phyloP scores from a whole-genome alignment of 1,139 yeast genomes.

The Pichia sp. region DNA sequence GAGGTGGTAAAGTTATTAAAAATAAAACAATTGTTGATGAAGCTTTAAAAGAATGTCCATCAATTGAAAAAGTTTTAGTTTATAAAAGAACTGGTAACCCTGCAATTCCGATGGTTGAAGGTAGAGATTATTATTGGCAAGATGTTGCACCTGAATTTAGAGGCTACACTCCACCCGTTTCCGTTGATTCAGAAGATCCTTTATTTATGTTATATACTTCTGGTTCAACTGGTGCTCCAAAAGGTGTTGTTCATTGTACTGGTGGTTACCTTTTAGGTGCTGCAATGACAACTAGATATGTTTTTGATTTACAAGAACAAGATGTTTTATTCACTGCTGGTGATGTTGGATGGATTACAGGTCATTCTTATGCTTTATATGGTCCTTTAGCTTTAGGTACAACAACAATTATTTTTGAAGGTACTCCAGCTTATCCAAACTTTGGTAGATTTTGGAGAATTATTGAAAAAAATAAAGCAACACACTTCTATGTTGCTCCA shows the following conservation, averaged over 20 bases:
- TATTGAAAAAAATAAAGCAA: conserved; percentile 85
- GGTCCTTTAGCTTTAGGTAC: conserved; percentile 90
- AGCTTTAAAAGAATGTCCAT: conserved; percentile 72
- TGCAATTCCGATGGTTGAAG: conserved; percentile 60
- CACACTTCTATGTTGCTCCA: conserved; percentile 98
- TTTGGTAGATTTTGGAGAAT: conserved; percentile 97
- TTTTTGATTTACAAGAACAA: conserved; percentile 84
- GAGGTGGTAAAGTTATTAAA: conserved; percentile 91
- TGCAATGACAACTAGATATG: conserved; percentile 87
- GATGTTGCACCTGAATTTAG: conserved; percentile 76
- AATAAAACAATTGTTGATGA: conserved; percentile 94
- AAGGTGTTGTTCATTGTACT: conserved; percentile 94
- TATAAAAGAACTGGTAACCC: conserved; percentile 78
- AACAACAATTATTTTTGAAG: conserved; percentile 90
- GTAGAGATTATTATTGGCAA: conserved; percentile 94
- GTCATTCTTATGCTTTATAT: conserved; percentile 92
- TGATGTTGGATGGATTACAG: conserved; percentile 99
- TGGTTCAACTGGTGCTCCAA: conserved; percentile 97
- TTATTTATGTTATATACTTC: conserved; percentile 90
- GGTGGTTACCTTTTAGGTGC: conserved; percentile 95
- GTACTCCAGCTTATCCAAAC: conserved; percentile 97
- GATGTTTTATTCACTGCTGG: conserved; percentile 95
- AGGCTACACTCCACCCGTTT: conserved; percentile 80
- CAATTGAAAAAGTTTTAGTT: conserved; percentile 78
- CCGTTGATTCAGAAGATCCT: conserved; percentile 90